Conservation (phyloP, 768 basidiomycete genomes). For the Hortiboletus campestris region DNA sequence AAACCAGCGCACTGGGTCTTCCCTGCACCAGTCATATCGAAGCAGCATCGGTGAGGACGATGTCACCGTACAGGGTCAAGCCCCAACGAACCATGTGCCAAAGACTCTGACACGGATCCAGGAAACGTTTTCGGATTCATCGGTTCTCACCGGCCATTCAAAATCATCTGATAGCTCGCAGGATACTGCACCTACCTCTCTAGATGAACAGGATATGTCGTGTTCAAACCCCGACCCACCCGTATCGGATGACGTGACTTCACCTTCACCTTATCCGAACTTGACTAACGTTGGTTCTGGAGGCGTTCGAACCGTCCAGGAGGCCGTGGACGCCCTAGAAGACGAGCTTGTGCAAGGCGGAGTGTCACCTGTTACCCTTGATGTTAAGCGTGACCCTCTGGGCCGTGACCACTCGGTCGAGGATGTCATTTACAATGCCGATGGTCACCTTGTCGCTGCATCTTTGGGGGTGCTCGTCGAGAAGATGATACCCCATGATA, state of each 20-base stretch:
- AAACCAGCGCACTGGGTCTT: constrained; percentile 38
- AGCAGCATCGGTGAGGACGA: constrained; percentile 56
- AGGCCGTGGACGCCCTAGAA: constrained; percentile 39
- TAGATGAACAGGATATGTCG: constrained; percentile 42
- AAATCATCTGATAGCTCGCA: constrained; percentile 46
- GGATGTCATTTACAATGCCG: constrained; percentile 88
- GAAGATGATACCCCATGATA: constrained; percentile 95
- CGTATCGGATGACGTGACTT: constrained; percentile 27
- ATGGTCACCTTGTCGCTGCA: constrained; percentile 88
- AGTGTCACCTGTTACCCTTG: constrained; percentile 46
- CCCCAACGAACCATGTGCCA: constrained; percentile 26
- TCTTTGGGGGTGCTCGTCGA: constrained; percentile 89
- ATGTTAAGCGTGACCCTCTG: constrained; percentile 38
- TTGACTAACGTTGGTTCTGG: constrained; percentile 53
- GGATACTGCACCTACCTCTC: constrained; percentile 49
- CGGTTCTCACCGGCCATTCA: constrained; percentile 40
- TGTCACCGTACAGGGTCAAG: constrained; percentile 54
- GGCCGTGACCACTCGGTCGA: constrained; percentile 77
- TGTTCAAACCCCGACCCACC: constrained; percentile 27
- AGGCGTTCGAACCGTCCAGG: constrained; percentile 41
- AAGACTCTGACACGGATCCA: constrained; percentile 28
- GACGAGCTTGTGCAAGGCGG: constrained; percentile 56
- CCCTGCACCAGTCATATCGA: constrained; percentile 37
- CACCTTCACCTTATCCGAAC: constrained; percentile 33
- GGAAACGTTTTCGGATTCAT: constrained; percentile 50